phyloP scores from a whole-genome alignment of 1,284 basidiomycete species.

The Leccinum griseonigrum region DNA sequence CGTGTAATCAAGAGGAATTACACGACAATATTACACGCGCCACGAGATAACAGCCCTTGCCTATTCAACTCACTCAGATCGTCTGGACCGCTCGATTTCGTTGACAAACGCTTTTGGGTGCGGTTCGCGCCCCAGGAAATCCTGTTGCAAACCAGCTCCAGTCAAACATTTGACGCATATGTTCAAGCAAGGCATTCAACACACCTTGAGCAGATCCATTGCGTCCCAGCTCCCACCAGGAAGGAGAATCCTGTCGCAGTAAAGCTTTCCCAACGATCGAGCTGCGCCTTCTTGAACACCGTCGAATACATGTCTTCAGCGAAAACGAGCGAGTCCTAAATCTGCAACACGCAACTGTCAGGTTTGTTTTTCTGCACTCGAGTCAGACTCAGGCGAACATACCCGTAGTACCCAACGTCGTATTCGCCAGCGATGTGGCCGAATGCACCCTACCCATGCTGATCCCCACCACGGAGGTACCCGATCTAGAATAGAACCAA shows the following conservation, averaged over 20 bases:
- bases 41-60: not conserved
- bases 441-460: slow-evolving; percentile 56
- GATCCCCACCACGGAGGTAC: slow-evolving; percentile 57
- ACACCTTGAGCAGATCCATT: slow-evolving; percentile 55
- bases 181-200: not conserved
- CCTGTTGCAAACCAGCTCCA: slow-evolving; percentile 27
- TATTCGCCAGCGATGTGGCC: slow-evolving; percentile 1
- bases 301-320: slow-evolving; percentile 35
- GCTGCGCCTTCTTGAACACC: slow-evolving; percentile 71
- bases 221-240: slow-evolving; percentile 61
- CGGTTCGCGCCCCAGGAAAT: slow-evolving; percentile 76
- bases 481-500: slow-evolving; percentile 41
- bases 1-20: not conserved
- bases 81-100: slow-evolving; percentile 18
- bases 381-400: not conserved
- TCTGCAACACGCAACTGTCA: slow-evolving; percentile 1
- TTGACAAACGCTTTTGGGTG: slow-evolving; percentile 60
- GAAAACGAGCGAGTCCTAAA: slow-evolving; percentile 31
- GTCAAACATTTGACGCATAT: not conserved
- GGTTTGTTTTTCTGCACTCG: not conserved
- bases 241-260: slow-evolving; percentile 49
- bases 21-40: not conserved
- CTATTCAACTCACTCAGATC: not conserved
- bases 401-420: slow-evolving; percentile 1
- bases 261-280: slow-evolving; percentile 55